Base-by-base conservation (phyloP, 2,329 filamentous ascomycete species). In the Scolecobasidium constrictum region DNA sequence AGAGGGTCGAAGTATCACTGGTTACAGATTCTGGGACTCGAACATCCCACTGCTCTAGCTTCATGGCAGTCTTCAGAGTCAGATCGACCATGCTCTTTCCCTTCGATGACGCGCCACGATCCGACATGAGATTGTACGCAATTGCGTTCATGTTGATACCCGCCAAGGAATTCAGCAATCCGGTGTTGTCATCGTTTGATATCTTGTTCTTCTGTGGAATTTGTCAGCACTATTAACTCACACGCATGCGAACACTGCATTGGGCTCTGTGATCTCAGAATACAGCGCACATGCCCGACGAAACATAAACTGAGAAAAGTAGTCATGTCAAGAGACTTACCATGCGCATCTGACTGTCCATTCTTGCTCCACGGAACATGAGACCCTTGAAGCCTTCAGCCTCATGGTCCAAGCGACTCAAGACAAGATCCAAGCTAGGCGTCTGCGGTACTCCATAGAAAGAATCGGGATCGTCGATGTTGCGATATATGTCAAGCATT, bases 381-480 rank as follows among this genome's bases (percentile, higher is more conserved):
- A 98, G 72, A 49, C 84, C 90, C 56, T 93, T 94, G 40, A 80
- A 70, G 0, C 88, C 88, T 51, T 94, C 82, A 39, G 80, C 81
- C 62, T 98, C 92, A 56, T 95, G 90, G 50, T 94, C 86, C 4
- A 96, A 72, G 7, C 85, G 80, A 40, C 82, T 76, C 46, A 96
- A 68, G 1, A 96, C 82, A 9, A 82, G 86, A 13, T 75, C 69
- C 13, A 98, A 64, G 45, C 79, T 87, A 5, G 86, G 75, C 33
- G 77, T 76, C 59, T 93, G 83, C 34, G 85, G 77, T 5, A 95
- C 72, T 3, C 92, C 93, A 56, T 98, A 98, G 59, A 94, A 98
- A 1, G 87, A 82, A 59, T 99, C 92, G 2, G 88, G 90, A 54
- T 99, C 93, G 55, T 95, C 88, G 37, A 98, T 83, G 47, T 86